Evolutionary conservation across 371 early-diverging fungal genomes (phyloP).

Genomic region (Mucor irregularis): DNA sequence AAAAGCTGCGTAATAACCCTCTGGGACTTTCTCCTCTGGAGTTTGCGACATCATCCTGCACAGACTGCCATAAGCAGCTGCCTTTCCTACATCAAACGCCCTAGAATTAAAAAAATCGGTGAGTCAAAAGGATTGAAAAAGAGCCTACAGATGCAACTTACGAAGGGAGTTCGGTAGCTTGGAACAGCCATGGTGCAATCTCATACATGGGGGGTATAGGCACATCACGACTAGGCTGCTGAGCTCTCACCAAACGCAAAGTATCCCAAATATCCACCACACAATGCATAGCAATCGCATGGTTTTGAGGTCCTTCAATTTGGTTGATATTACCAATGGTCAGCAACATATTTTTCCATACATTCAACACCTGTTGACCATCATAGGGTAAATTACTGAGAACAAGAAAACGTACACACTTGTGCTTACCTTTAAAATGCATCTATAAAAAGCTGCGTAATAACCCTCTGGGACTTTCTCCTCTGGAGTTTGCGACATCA

Average conservation of each 20-base stretch:
- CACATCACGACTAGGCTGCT: conserved; percentile 57
- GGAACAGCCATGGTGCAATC: conserved; percentile 65
- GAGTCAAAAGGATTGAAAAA: background rate
- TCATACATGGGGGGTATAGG: conserved; percentile 67
- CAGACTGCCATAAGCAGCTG: conserved; percentile 64
- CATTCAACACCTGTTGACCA: conserved; percentile 34
- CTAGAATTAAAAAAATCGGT: too few relatives aligned
- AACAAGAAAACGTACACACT: too few relatives aligned
- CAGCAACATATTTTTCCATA: conserved; percentile 76
- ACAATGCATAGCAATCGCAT: conserved; percentile 71
- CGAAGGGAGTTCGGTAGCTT: conserved; percentile 63
- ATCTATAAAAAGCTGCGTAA: conserved; percentile 69
- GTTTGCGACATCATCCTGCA: conserved; percentile 76
- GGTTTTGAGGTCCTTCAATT: conserved; percentile 59
- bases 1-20: conserved; percentile 64
- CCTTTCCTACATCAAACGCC: conserved; percentile 56
- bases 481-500: conserved; percentile 73
- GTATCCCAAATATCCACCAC: conserved; percentile 71
- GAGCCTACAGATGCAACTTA: conserved; percentile 16
- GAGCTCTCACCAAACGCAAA: conserved; percentile 50
- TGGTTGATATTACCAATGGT: conserved; percentile 69
- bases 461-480: conserved; percentile 56
- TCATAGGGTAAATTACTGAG: conserved; percentile 40
- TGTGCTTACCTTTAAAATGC: conserved; percentile 62
- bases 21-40: conserved; percentile 62